These are phyloP conservation scores for Centaurea solstitialis DNA, from an alignment of 129 eudicot species.

Conservation along the genomic window DNA sequence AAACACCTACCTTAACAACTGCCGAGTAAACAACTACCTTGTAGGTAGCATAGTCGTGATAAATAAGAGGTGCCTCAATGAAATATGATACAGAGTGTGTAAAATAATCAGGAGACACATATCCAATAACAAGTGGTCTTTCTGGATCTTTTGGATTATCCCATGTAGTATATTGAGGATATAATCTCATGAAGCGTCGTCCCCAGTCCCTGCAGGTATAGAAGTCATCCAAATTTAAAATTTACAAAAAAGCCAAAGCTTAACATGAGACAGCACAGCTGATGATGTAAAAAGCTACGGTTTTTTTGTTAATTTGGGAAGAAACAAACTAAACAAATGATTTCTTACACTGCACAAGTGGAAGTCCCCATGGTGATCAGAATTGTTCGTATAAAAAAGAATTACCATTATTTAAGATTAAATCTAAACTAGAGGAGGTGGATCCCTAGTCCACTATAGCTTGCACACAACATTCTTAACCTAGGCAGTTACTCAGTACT, in stretches of 20 bases:
- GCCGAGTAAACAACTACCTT: slow-evolving; percentile 94
- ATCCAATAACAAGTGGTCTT: slow-evolving; percentile 87
- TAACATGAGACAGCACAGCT: not conserved
- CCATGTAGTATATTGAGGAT: slow-evolving; percentile 80
- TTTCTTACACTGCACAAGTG: not conserved
- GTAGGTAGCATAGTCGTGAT: slow-evolving; percentile 73
- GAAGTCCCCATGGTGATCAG: not conserved
- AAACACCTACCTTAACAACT: slow-evolving; percentile 80
- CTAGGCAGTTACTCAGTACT: not conserved
- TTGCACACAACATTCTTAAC: not conserved
- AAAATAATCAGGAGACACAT: slow-evolving; percentile 96
- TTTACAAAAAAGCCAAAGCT: not conserved
- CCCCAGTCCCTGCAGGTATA: slow-evolving; percentile 88
- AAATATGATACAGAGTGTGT: slow-evolving; percentile 97
- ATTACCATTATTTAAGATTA: not conserved
- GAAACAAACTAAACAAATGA: not conserved
- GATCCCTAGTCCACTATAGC: too few relatives aligned
- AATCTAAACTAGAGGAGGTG: not conserved
- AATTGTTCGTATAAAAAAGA: not conserved
- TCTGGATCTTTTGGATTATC: slow-evolving; percentile 89
- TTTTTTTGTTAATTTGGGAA: not conserved
- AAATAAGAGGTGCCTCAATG: slow-evolving; percentile 85
- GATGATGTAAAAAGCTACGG: not conserved
- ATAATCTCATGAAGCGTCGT: slow-evolving; percentile 76
- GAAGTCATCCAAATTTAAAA: slow-evolving; percentile 4